Evolutionary conservation across 1,284 basidiomycete genomes (phyloP).

Genomic region (Rhodotorula sp.): DNA sequence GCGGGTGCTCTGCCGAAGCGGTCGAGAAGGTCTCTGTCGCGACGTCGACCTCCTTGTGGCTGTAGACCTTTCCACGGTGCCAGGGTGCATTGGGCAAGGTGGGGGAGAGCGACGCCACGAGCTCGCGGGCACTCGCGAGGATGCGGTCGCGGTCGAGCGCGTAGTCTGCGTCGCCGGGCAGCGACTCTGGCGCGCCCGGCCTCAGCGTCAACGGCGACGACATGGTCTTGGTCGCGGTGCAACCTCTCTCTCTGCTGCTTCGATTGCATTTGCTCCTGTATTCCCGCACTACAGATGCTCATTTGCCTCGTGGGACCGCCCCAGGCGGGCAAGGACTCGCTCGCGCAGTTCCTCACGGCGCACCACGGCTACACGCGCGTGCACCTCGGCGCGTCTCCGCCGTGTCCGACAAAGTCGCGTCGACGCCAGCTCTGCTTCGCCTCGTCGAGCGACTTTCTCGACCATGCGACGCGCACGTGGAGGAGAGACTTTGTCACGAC

Average conservation of each 20-base stretch:
- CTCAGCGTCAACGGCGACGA: not conserved
- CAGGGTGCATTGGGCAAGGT: not conserved
- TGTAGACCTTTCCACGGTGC: not conserved
- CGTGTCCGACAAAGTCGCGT: not conserved
- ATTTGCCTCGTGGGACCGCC: slow-evolving; percentile 84
- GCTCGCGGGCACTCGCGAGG: not conserved
- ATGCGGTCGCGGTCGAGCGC: not conserved
- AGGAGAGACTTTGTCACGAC: slow-evolving; percentile 74
- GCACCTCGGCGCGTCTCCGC: slow-evolving; percentile 20
- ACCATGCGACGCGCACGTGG: slow-evolving; percentile 83
- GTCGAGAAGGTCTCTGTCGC: slow-evolving; percentile 6
- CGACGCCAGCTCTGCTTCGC: slow-evolving; percentile 55
- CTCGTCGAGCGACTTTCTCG: slow-evolving; percentile 63
- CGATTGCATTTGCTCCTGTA: not conserved
- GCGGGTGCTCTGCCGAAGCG: not conserved
- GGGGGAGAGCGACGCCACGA: slow-evolving; percentile 5
- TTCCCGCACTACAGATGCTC: slow-evolving; percentile 58
- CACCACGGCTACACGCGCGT: slow-evolving; percentile 56
- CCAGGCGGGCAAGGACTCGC: slow-evolving; percentile 74
- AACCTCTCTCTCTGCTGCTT: not conserved
- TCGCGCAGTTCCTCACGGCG: slow-evolving; percentile 69
- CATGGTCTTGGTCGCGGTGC: not conserved
- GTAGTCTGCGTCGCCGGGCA: not conserved
- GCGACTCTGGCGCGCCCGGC: not conserved
- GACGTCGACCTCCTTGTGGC: not conserved